phyloP scores from a whole-genome alignment of 164 flowering plant genomes.

The Malania oleifera region DNA sequence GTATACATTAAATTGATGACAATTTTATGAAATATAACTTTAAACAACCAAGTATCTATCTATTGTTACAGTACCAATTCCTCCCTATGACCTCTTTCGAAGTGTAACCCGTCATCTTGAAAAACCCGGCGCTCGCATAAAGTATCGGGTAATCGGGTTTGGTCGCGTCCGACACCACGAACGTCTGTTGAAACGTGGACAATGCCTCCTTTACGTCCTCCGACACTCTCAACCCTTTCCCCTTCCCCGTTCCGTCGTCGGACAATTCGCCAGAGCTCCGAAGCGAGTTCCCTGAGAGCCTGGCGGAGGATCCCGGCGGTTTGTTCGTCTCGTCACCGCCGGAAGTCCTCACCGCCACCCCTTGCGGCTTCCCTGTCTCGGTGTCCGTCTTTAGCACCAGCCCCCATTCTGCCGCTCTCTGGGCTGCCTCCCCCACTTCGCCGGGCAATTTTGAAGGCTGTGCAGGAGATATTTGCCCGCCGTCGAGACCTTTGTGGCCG shows the following conservation, averaged over 20 bases:
- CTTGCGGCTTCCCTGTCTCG: slow-evolving; percentile 84
- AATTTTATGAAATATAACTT: slow-evolving; percentile 1
- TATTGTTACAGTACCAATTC: slow-evolving; percentile 88
- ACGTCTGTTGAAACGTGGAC: slow-evolving; percentile 91
- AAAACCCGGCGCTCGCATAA: slow-evolving; percentile 98
- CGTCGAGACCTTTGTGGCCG: neutral
- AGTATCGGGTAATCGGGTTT: slow-evolving; percentile 80
- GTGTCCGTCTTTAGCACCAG: slow-evolving; percentile 71
- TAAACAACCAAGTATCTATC: neutral
- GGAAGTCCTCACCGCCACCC: slow-evolving; percentile 64
- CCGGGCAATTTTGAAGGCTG: slow-evolving; percentile 14
- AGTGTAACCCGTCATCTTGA: slow-evolving; percentile 95
- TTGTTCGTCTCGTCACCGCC: slow-evolving; percentile 50
- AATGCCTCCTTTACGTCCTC: slow-evolving; percentile 81
- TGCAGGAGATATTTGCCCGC: slow-evolving; percentile 11
- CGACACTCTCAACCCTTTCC: slow-evolving; percentile 60
- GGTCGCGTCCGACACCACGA: slow-evolving; percentile 94
- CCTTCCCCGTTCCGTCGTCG: slow-evolving; percentile 38
- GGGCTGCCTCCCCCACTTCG: slow-evolving; percentile 48
- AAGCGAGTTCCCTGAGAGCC: slow-evolving; percentile 60
- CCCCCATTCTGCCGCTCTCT: slow-evolving; percentile 98
- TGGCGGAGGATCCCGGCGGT: slow-evolving; percentile 28
- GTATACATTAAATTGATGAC: too few species aligned
- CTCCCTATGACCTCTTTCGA: slow-evolving; percentile 91
- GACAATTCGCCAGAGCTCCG: slow-evolving; percentile 69